Evolutionary conservation across 2,329 filamentous ascomycete genomes (phyloP).

Genomic region (Ceratocystis smalleyi): DNA sequence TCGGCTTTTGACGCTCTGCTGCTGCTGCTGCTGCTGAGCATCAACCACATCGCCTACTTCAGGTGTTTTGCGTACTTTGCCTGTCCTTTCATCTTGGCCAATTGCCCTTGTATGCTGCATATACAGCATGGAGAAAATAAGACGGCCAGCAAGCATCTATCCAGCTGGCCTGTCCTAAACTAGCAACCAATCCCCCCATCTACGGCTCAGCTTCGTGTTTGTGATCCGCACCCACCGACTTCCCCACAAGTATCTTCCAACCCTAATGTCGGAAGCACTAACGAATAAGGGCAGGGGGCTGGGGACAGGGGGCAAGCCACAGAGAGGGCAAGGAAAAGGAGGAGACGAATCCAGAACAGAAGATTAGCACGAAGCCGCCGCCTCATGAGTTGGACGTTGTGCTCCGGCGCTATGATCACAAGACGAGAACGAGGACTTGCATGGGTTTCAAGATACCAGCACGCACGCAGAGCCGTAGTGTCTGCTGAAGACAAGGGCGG

Average conservation of each 20-base stretch:
- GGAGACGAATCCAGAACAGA: not conserved
- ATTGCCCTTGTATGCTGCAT: not conserved
- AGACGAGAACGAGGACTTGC: not conserved
- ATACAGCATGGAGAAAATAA: not conserved
- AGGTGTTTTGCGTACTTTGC: not conserved
- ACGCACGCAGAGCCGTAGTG: not conserved
- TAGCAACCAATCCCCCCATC: not conserved
- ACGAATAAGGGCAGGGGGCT: not conserved
- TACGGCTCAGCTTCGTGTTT: not conserved
- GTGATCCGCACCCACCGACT: slow-evolving; percentile 1
- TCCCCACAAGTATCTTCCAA: not conserved
- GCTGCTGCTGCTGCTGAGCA: not conserved
- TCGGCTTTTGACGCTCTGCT: not conserved
- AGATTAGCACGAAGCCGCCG: not conserved
- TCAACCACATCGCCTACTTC: not conserved
- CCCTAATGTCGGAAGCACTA: not conserved
- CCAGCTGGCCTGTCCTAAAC: slow-evolving; percentile 3
- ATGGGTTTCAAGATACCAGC: not conserved
- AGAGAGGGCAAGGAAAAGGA: not conserved
- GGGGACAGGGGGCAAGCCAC: not conserved
- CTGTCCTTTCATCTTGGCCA: not conserved
- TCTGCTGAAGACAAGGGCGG: not conserved
- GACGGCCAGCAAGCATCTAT: not conserved
- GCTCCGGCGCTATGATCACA: no score
- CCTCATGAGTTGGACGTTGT: not conserved